Base-by-base conservation (phyloP, 108 stramenopile genomes). In the Nitzschia inconspicua region DNA sequence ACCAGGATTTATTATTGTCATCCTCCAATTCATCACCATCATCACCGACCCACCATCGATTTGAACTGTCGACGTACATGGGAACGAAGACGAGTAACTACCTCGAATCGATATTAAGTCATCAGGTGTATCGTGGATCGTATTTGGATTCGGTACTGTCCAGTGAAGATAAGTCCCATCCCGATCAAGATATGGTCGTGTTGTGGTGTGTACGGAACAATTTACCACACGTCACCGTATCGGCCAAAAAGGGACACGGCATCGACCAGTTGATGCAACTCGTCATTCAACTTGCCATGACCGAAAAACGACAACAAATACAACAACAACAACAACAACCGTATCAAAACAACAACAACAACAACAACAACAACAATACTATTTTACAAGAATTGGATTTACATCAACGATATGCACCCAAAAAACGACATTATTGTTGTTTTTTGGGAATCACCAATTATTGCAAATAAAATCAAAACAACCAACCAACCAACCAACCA, bases 191-290 rank as follows among this genome's bases (percentile, higher is more conserved):
- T 18, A 76, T 92, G 83, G 83, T 92, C 0, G 31, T 79, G 37
- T 60, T 88, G 2, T 92, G 90, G 90, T 92, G 90, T 52, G 52
- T 74, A 48, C 64, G 86, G 19, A 88, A 92, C 63, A 83, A 83
- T 27, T 60, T 92, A n/a, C 57, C 63, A 14, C 90, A 92, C 56
- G 57, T 82, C 20, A 85, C 86, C 40, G 82, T 83, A 4, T 76
- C 75, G 18, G 87, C 87, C 31, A 62, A 85, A 56, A 79, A 80
- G 57, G 84, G 85, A 5, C 73, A 69, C 19, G 85, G 86, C 30
- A 72, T 93, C 9, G 72, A 73, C 27, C 68, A 75, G 11, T 80
- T 86, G 22, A 79, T 93, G 57, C 44, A 75, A n/a, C 36, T 50
- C 32, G 49, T 85, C 29, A 59, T 85, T 1, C 24, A 36, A 2